These are phyloP conservation scores for Neonectria faginata DNA, from an alignment of 2,329 filamentous ascomycete genomes.

Conservation along the genomic window DNA sequence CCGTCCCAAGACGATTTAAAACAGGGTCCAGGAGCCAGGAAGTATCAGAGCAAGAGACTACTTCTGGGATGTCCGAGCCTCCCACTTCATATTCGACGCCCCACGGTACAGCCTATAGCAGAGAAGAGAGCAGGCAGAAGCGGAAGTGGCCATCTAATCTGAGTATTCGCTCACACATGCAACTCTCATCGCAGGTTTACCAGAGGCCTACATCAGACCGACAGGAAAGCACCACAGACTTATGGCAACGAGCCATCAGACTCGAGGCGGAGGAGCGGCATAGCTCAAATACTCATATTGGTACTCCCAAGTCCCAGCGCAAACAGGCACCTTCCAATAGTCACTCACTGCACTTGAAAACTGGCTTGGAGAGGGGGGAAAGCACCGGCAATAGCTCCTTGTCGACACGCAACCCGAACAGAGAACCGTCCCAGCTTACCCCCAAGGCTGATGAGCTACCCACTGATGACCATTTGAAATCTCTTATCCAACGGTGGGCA, in stretches of 20 bases:
- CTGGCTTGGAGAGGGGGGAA: constrained; percentile 10
- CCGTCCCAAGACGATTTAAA: constrained; percentile 49
- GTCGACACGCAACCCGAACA: constrained; percentile 8
- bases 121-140: constrained; percentile 26
- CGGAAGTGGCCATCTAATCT: constrained; percentile 33
- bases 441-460: constrained; percentile 32
- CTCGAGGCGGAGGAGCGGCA: constrained; percentile 40
- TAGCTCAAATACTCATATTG: constrained; percentile 26
- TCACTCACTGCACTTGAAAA: constrained; percentile 13
- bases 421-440: constrained; percentile 29
- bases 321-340: constrained; percentile 12
- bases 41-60: not conserved
- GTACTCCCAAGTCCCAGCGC: constrained; percentile 9
- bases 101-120: not conserved
- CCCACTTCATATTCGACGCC: constrained; percentile 1
- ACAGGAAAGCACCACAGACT: constrained; percentile 40
- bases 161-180: constrained; percentile 33
- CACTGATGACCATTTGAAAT: constrained; percentile 25
- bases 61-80: not conserved
- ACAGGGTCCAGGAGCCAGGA: constrained; percentile 23
- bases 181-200: constrained; percentile 23
- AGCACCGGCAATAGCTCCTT: constrained; percentile 10
- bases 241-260: constrained; percentile 46
- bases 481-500: constrained; percentile 39
- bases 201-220: constrained; percentile 25